Evolutionary conservation across 768 basidiomycete species (phyloP).

Genomic region (Mycena crocata): DNA sequence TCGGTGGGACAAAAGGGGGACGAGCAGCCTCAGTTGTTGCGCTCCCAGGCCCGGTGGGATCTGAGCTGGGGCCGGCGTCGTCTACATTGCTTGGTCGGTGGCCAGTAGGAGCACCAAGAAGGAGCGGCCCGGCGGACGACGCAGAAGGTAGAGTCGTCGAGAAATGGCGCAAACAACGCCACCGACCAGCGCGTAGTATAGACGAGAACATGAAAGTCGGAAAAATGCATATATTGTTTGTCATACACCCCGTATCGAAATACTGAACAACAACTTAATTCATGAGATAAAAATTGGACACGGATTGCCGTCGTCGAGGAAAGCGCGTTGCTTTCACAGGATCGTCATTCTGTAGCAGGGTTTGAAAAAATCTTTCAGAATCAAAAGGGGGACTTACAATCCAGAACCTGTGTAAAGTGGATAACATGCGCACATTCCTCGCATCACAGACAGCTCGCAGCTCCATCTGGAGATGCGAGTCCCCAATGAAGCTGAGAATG

Average conservation of each 20-base stretch:
- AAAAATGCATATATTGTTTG: constrained; percentile 21
- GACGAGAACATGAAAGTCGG: constrained; percentile 24
- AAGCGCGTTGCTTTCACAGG: constrained; percentile 46
- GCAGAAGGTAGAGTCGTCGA: not conserved
- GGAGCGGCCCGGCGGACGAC: not conserved
- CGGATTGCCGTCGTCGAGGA: constrained; percentile 50
- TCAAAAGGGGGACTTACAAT: constrained; percentile 44
- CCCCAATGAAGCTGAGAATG: constrained; percentile 49
- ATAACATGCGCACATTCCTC: constrained; percentile 42
- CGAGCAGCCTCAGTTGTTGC: not conserved
- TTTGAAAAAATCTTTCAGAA: not conserved
- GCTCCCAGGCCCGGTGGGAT: not conserved
- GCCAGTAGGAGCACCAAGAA: constrained; percentile 9
- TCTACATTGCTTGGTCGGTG: not conserved
- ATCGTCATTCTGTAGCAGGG: constrained; percentile 47
- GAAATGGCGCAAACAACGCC: constrained; percentile 26
- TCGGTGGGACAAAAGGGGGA: constrained; percentile 16
- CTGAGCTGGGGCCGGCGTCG: constrained; percentile 13
- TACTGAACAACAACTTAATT: constrained; percentile 8
- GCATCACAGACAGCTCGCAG: constrained; percentile 44
- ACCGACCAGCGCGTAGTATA: constrained; percentile 20
- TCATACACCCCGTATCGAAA: not conserved
- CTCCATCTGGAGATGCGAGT: constrained; percentile 29
- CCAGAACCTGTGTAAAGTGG: constrained; percentile 46
- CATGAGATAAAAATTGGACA: constrained; percentile 53